A percentile compares a stretch with the other conserved stretches of the same genome.
Evolutionary conservation across 192 early-diverging fungal species (phyloP).

Genomic region (Mortierella antarctica): DNA sequence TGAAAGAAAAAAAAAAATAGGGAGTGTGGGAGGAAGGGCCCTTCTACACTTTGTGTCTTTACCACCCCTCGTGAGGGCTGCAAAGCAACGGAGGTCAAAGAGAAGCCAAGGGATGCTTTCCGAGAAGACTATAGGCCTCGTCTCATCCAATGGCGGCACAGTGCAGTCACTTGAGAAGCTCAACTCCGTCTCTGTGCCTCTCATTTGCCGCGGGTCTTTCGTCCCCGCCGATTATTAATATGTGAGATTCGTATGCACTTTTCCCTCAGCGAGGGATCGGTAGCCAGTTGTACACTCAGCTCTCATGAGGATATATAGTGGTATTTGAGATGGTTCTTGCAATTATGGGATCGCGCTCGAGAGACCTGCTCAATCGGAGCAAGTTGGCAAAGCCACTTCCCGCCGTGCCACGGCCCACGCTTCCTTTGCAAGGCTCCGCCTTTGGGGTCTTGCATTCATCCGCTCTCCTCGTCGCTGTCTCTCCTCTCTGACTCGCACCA

Average conservation of each 20-base stretch:
- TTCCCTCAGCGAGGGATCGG: slow-evolving; percentile 55
- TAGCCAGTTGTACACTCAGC: slow-evolving; percentile 16
- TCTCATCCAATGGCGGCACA: slow-evolving; percentile 2
- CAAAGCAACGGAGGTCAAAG: slow-evolving; percentile 14
- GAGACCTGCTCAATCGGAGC: too few species aligned
- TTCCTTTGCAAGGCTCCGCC: not conserved
- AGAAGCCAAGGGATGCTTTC: not conserved
- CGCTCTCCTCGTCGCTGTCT: not conserved
- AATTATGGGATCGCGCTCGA: too few species aligned
- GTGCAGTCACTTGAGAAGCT: too few species aligned
- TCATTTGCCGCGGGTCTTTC: slow-evolving; percentile 27
- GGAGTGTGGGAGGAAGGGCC: slow-evolving; percentile 27
- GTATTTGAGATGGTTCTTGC: too few species aligned
- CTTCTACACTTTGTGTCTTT: slow-evolving; percentile 38
- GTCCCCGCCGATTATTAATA: slow-evolving; percentile 15
- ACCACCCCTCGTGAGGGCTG: slow-evolving; percentile 5
- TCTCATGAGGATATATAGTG: not conserved
- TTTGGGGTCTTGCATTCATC: not conserved
- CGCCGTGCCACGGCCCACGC: not conserved
- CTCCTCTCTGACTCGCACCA: not conserved
- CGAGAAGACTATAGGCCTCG: not conserved
- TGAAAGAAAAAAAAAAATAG: slow-evolving; percentile 15
- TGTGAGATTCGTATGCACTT: slow-evolving; percentile 58
- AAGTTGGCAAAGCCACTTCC: not conserved
- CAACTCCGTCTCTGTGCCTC: not conserved